These are phyloP conservation scores for Saprolegnia parasitica DNA, from an alignment of 352 stramenopile species.

Conservation along the genomic window DNA sequence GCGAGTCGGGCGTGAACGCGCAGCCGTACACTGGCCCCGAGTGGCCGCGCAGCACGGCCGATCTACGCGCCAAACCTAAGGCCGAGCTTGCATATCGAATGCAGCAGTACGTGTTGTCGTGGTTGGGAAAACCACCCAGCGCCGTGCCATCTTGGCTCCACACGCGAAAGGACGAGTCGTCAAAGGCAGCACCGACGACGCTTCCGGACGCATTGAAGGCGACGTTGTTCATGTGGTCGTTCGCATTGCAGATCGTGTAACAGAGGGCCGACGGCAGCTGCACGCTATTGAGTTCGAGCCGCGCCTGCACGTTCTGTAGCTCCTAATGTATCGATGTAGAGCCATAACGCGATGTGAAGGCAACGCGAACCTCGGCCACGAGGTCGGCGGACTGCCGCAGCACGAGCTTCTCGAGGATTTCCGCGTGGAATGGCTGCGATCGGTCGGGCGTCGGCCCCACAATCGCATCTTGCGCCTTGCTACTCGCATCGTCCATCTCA, in stretches of 20 bases:
- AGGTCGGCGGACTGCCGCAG: constrained; percentile 57
- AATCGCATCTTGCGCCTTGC: background rate
- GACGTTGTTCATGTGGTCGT: constrained; percentile 74
- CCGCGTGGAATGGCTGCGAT: constrained; percentile 57
- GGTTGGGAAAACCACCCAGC: constrained; percentile 37
- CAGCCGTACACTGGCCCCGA: constrained; percentile 79
- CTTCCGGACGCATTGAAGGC: constrained; percentile 74
- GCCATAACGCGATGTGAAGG: too few relatives aligned
- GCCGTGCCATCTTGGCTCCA: constrained; percentile 79
- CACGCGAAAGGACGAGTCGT: constrained; percentile 71
- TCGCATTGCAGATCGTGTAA: constrained; percentile 77
- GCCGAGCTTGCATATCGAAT: background rate
- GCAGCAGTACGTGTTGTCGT: constrained; percentile 19
- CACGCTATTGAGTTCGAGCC: constrained; percentile 47
- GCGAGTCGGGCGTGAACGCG: constrained; percentile 81
- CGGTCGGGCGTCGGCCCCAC: constrained; percentile 63
- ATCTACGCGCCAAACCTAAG: constrained; percentile 30
- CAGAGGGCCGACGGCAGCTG: constrained; percentile 61
- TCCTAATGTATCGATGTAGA: constrained; percentile 33
- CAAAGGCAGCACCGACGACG: constrained; percentile 65
- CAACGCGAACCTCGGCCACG: constrained; percentile 39
- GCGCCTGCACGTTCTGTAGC: constrained; percentile 57
- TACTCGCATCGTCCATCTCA: background rate
- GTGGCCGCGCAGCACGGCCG: constrained; percentile 64
- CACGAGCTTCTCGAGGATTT: constrained; percentile 78